Conservation (phyloP, 2,329 filamentous ascomycete species). For the Emergomyces orientalis region DNA sequence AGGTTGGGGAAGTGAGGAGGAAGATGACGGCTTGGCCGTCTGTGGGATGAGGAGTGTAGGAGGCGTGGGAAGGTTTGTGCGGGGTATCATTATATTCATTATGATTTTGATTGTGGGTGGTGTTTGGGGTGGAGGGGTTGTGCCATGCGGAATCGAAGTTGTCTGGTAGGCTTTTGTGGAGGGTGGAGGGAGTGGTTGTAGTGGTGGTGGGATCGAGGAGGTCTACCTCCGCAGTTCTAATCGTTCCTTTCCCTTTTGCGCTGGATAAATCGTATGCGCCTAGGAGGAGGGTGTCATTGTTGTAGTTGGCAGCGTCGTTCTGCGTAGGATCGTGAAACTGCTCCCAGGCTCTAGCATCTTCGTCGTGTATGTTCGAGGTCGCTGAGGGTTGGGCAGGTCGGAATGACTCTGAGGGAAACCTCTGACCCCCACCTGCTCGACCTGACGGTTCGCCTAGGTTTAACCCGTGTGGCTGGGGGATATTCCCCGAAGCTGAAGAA, state of each 20-base stretch:
- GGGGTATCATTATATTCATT: background rate
- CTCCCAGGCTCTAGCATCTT: slow-evolving; percentile 18
- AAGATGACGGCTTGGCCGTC: slow-evolving; percentile 37
- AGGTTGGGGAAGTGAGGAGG: slow-evolving; percentile 30
- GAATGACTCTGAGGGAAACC: slow-evolving; percentile 18
- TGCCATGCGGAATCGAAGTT: slow-evolving; percentile 20
- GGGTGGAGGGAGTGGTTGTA: background rate
- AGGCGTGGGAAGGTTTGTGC: slow-evolving; percentile 3
- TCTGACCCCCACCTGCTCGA: background rate
- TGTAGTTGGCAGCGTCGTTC: background rate
- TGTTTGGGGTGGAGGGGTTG: background rate
- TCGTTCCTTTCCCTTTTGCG: slow-evolving; percentile 17
- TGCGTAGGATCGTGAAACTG: slow-evolving; percentile 18
- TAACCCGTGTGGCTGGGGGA: slow-evolving; percentile 1
- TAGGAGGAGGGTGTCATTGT: background rate
- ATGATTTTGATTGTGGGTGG: slow-evolving; percentile 6
- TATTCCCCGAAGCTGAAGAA: background rate
- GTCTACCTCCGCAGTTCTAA: background rate
- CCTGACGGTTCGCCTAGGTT: slow-evolving; percentile 7
- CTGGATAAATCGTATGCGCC: slow-evolving; percentile 2
- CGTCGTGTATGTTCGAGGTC: slow-evolving; percentile 3
- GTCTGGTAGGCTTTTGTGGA: background rate
- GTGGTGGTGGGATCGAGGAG: slow-evolving; percentile 1
- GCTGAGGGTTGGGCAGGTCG: slow-evolving; percentile 15
- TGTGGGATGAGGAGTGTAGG: slow-evolving; percentile 15